Evolutionary conservation across 495 filamentous ascomycete genomes (phyloP).

Genomic region (Apodospora peruviana): DNA sequence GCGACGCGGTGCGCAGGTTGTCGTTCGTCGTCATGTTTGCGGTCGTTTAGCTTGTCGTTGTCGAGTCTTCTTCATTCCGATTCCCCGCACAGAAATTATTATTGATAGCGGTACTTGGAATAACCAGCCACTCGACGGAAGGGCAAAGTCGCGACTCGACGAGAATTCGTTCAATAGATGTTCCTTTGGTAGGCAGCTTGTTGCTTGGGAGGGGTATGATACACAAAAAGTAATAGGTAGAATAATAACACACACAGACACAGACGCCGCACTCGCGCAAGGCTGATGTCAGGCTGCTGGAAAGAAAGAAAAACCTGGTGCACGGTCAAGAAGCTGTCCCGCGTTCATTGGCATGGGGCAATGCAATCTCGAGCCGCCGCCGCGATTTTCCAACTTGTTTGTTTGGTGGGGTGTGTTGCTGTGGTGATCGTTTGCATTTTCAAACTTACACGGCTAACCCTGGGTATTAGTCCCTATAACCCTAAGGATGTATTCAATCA

Average conservation of each 20-base stretch:
- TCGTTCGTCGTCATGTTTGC: slow-evolving; percentile 62
- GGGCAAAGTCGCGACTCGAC: too few relatives aligned
- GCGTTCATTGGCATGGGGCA: slow-evolving; percentile 1
- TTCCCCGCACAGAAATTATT: background rate
- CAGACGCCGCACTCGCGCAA: background rate
- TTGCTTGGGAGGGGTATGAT: too few relatives aligned
- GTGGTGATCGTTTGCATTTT: slow-evolving; percentile 4
- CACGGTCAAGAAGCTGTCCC: background rate
- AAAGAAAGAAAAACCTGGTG: background rate
- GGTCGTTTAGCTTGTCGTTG: background rate
- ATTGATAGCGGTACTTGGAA: background rate
- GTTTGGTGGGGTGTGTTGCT: slow-evolving; percentile 14
- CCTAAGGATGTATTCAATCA: too few relatives aligned
- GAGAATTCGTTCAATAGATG: too few relatives aligned
- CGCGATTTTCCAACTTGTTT: slow-evolving; percentile 6
- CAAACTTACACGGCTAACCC: too few relatives aligned
- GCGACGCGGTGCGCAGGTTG: slow-evolving; percentile 80
- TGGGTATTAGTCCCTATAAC: too few relatives aligned
- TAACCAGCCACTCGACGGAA: too few relatives aligned
- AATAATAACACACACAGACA: background rate
- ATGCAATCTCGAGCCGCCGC: slow-evolving; percentile 8
- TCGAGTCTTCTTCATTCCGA: background rate
- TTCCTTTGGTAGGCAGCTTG: too few relatives aligned
- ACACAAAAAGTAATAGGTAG: too few relatives aligned
- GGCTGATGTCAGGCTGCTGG: background rate